Evolutionary conservation across 2,329 filamentous ascomycete genomes (phyloP).

Genomic region (Exophiala sideris): DNA sequence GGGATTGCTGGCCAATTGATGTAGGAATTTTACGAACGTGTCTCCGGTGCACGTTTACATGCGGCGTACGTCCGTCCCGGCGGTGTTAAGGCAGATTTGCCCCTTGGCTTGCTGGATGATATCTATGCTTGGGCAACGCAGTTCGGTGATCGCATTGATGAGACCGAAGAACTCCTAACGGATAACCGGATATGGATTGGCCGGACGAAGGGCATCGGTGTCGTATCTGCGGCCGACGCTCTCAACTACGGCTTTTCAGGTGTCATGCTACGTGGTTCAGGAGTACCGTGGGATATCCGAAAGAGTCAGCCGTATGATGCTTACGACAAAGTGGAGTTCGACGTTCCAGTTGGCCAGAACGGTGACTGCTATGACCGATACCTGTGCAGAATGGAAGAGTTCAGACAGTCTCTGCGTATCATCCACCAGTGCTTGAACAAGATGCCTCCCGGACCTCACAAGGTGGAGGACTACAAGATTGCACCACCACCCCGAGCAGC

Average conservation of each 20-base stretch:
- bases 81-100: conserved; percentile 93
- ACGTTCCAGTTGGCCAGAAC: conserved; percentile 92
- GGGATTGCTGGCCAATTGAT: too few species aligned
- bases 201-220: conserved; percentile 84
- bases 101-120: conserved; percentile 89
- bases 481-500: conserved; percentile 90
- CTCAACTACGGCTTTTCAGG: conserved; percentile 95
- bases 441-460: conserved; percentile 91
- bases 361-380: conserved; percentile 99
- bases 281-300: conserved; percentile 92
- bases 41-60: conserved; percentile 95
- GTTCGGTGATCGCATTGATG: conserved; percentile 96
- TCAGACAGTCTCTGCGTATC: conserved; percentile 95
- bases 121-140: conserved; percentile 99
- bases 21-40: conserved; percentile 99
- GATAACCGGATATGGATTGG: conserved; percentile 99
- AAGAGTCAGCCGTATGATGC: conserved; percentile 97
- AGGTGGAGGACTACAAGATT: conserved; percentile 98
- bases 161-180: conserved; percentile 96
- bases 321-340: conserved; percentile 96
- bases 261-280: conserved; percentile 96
- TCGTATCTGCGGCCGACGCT: conserved; percentile 88
- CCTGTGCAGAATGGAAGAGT: conserved; percentile 98
- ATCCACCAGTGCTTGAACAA: conserved; percentile 99
- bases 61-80: conserved; percentile 95